Conservation (phyloP, 2,329 filamentous ascomycete genomes). For the Salinomyces thailandicus region DNA sequence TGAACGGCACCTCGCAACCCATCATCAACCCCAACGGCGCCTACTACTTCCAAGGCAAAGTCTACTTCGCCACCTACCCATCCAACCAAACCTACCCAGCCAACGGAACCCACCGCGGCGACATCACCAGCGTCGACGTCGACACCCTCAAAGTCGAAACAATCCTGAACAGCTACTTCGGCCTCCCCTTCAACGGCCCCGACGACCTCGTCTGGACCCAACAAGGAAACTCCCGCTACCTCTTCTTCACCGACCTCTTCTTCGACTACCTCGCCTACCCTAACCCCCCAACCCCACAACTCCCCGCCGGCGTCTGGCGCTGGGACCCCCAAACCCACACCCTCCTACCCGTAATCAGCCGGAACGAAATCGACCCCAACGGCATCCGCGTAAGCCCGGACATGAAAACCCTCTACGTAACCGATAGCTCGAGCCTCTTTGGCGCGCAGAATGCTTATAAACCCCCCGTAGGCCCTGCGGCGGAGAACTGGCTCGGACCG, state of each 20-base stretch:
- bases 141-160: slow-evolving; percentile 4
- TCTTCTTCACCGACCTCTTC: slow-evolving; percentile 11
- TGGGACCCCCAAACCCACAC: slow-evolving; percentile 3
- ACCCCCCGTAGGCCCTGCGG: background rate
- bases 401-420: slow-evolving; percentile 9
- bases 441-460: background rate
- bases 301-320: slow-evolving; percentile 3
- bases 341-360: slow-evolving; percentile 1
- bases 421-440: slow-evolving; percentile 5
- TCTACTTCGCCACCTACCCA: slow-evolving; percentile 7
- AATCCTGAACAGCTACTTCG: slow-evolving; percentile 10
- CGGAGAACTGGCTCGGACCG: slow-evolving; percentile 3
- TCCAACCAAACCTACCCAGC: background rate
- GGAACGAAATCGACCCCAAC: slow-evolving; percentile 7
- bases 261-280: background rate
- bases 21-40: slow-evolving; percentile 8
- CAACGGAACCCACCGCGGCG: slow-evolving; percentile 6
- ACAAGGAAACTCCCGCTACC: slow-evolving; percentile 5
- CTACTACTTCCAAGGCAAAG: slow-evolving; percentile 11
- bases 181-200: slow-evolving; percentile 9
- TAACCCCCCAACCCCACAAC: background rate
- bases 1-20: background rate
- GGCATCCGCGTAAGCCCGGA: slow-evolving; percentile 11
- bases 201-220: slow-evolving; percentile 9
- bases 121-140: slow-evolving; percentile 7